Conservation (phyloP, 192 early-diverging fungal species). For the Coemansia guatemalensis region DNA sequence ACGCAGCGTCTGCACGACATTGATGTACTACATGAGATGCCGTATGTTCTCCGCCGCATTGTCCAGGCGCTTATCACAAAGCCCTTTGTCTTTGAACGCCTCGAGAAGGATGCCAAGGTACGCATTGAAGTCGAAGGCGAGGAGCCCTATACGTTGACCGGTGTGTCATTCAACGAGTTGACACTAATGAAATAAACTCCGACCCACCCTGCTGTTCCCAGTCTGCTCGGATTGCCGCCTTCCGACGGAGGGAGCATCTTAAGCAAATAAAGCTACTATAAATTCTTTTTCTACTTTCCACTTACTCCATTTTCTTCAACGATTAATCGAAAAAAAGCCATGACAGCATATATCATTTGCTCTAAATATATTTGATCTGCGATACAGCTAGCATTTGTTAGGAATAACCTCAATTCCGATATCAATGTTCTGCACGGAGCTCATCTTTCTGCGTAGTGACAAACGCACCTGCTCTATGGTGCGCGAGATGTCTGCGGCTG, state of each 20-base stretch:
- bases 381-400: background rate
- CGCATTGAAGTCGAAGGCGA: constrained; percentile 65
- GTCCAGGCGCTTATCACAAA: constrained; percentile 92
- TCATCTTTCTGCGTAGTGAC: constrained; percentile 19
- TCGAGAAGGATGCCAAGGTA: constrained; percentile 68
- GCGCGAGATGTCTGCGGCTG: constrained; percentile 17
- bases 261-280: background rate
- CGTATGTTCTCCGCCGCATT: constrained; percentile 84
- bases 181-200: constrained; percentile 58
- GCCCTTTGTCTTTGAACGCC: constrained; percentile 94
- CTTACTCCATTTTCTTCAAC: background rate
- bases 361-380: background rate
- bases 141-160: constrained; percentile 59
- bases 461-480: constrained; percentile 14
- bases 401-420: constrained; percentile 10
- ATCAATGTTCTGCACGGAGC: constrained; percentile 41
- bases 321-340: background rate
- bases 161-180: constrained; percentile 80
- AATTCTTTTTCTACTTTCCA: background rate
- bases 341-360: background rate
- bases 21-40: constrained; percentile 88
- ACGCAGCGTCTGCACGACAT: constrained; percentile 75
- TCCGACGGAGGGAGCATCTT: background rate
- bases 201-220: no score
- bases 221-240: background rate